phyloP scores from a whole-genome alignment of 768 basidiomycete species.

The Rhodosporidiobolus odoratus region DNA sequence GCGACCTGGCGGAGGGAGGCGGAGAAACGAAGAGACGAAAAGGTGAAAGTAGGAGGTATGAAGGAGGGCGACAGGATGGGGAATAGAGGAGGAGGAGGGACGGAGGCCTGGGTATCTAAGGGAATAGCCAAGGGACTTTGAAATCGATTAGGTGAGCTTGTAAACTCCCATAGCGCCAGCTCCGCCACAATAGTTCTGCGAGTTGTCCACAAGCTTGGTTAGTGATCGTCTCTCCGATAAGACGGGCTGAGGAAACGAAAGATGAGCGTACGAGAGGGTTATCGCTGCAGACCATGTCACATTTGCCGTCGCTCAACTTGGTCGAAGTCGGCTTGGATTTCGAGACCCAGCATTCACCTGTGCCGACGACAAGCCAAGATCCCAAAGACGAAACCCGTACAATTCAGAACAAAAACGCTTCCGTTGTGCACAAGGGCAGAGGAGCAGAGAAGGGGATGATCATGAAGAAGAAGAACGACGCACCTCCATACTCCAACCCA shows the following conservation, averaged over 20 bases:
- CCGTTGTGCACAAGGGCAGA: no score
- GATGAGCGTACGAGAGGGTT: background rate
- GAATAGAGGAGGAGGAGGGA: background rate
- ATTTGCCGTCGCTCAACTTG: conserved; percentile 2
- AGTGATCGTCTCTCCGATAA: no score
- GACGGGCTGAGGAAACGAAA: background rate
- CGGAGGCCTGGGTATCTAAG: background rate
- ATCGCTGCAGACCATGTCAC: conserved; percentile 4
- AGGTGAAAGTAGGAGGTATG: background rate
- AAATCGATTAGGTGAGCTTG: background rate
- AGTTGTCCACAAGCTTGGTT: no score
- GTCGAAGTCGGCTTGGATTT: background rate
- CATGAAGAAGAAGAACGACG: background rate
- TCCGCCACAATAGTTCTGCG: no score
- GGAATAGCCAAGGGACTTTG: background rate
- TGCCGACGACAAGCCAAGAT: no score
- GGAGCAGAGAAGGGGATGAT: no score
- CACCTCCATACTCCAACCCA: conserved; percentile 4
- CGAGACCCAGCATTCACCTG: background rate
- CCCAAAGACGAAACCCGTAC: no score
- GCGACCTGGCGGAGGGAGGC: background rate
- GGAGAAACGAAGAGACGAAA: background rate
- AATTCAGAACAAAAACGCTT: no score
- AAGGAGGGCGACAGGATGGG: background rate
- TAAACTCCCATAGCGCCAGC: background rate